Percentiles rank a stretch among this genome's conserved stretches.
Evolutionary conservation across 257 asterid genomes (phyloP).

Genomic region (Cynanchum wilfordii): DNA sequence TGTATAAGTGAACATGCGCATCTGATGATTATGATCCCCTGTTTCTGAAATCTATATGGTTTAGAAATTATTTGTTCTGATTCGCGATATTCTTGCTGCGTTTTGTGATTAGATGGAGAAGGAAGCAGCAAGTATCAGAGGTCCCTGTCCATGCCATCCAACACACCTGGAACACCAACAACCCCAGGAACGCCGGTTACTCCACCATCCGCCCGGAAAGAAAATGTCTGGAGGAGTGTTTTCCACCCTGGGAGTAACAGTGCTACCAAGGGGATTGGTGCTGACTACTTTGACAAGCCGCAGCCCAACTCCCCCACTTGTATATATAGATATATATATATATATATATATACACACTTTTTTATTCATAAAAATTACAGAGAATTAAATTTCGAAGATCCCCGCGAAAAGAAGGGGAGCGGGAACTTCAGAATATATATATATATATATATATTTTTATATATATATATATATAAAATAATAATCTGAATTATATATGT

Average conservation of each 20-base stretch:
- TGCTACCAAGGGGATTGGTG: conserved; percentile 64
- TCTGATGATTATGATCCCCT: neutral
- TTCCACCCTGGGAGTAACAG: conserved; percentile 91
- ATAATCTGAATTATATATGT: too few species aligned
- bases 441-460: too few species aligned
- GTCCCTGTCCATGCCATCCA: conserved; percentile 58
- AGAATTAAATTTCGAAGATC: too few species aligned
- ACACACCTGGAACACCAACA: conserved; percentile 36
- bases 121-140: conserved; percentile 42
- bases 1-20: neutral
- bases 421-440: too few species aligned
- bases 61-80: too few species aligned
- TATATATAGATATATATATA: neutral
- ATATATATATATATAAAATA: too few species aligned
- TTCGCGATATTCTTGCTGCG: neutral
- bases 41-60: too few species aligned
- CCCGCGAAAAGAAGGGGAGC: too few species aligned
- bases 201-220: conserved; percentile 49
- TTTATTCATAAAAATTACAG: neutral
- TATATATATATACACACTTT: too few species aligned
- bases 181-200: conserved; percentile 60
- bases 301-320: conserved; percentile 77
- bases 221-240: conserved; percentile 96
- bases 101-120: conserved; percentile 31
- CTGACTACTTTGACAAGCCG: conserved; percentile 76